phyloP scores from a whole-genome alignment of 129 eudicot species.

The Centaurea solstitialis region DNA sequence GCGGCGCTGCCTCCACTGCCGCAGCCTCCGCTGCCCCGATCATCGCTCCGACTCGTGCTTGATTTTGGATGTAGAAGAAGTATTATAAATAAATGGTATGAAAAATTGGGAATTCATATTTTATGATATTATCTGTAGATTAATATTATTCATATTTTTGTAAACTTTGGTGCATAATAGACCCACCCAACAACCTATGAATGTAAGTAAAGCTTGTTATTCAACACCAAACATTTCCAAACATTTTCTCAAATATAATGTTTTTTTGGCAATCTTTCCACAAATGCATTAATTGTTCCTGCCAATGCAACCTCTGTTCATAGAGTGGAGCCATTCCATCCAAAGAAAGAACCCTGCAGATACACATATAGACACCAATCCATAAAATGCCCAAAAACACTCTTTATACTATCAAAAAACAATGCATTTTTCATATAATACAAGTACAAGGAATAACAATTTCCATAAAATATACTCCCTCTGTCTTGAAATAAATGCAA shows the following conservation, averaged over 20 bases:
- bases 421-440: not conserved
- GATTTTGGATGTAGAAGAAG: slow-evolving; percentile 10
- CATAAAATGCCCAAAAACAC: not conserved
- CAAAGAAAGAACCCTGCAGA: slow-evolving; percentile 74
- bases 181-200: not conserved
- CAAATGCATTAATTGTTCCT: not conserved
- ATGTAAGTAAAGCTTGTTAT: not conserved
- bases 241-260: not conserved
- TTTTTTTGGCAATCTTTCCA: not conserved
- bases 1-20: slow-evolving; percentile 52
- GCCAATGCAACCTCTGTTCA: slow-evolving; percentile 23
- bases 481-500: not conserved
- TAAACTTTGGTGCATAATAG: slow-evolving; percentile 6
- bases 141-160: not conserved
- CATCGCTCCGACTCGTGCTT: slow-evolving; percentile 33
- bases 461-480: not conserved
- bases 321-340: slow-evolving; percentile 88
- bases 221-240: not conserved
- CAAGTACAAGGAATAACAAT: not conserved
- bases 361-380: not conserved
- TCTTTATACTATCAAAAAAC: not conserved
- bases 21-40: slow-evolving; percentile 52
- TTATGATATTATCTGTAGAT: not conserved
- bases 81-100: slow-evolving; percentile 1
- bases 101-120: not conserved